Base-by-base conservation (phyloP, 768 basidiomycete species). In the Phaffia tasmanica region DNA sequence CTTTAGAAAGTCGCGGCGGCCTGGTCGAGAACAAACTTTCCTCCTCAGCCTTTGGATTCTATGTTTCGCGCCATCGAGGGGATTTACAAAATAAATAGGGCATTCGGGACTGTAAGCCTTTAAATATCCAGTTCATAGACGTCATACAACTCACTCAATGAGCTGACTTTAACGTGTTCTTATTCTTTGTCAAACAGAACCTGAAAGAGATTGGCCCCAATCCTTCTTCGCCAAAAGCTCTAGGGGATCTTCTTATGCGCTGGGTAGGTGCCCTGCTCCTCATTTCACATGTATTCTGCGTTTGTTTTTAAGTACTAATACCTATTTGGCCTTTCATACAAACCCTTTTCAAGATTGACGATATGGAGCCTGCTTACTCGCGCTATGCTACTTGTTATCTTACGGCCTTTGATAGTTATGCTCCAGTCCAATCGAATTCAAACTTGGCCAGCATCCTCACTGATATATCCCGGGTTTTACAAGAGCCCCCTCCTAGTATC, bases 31-130 rank as follows among this genome's bases (percentile, higher is more conserved):
- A 83, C 85, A 50, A 97, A 97, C 76, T 85, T 99, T 49, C 95
- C 95, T 21, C 95, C 95, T 19, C 83, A 83, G 9, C 86, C 89
- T 70, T 81, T 99, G 35, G 95, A 99, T 76, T 77, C 81, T 62
- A 94, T 98, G 88, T 99, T 99, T 77, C 81, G 95, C 70, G 85
- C 86, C 71, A 84, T 98, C 61, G 95, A 99, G 77, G 82, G 82
- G 27, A 84, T 98, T 23, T 99, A 92, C 80, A 88, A 90, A 76
- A 87, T 89, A 25, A 97, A 92, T 78, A 84, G 91, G 64, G 77
- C 80, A 0, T 81, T 99, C 68, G 82, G 89, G 64, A 79, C 81
- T 57, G 92, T 93, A 70, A 71, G 84, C 42, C 3, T 35, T 25
- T 29, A 30, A 29, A 47, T 23, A 63, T n/a, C 27, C 21, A n/a